Percentiles rank a stretch among this genome's conserved stretches.
phyloP scores from a whole-genome alignment of 2,329 filamentous ascomycete genomes.

The Cordyceps cateniannulata region DNA sequence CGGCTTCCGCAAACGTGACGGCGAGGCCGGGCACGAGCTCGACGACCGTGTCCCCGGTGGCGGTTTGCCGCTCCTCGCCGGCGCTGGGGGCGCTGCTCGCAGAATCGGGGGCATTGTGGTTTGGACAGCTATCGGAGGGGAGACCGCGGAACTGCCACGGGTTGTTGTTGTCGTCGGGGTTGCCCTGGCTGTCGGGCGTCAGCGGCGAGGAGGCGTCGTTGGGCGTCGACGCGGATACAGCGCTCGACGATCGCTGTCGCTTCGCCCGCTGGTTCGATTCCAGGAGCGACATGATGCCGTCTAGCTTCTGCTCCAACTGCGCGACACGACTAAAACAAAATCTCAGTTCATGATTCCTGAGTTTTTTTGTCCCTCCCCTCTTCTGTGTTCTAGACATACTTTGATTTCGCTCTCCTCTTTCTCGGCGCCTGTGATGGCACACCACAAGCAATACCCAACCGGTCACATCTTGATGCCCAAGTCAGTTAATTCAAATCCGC shows the following conservation, averaged over 20 bases:
- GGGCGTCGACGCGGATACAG: background rate
- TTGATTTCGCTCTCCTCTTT: conserved; percentile 21
- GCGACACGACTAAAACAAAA: conserved; percentile 25
- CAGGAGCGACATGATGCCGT: conserved; percentile 24
- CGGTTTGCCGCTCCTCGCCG: background rate
- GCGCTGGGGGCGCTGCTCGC: background rate
- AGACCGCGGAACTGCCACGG: background rate
- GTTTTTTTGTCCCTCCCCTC: background rate
- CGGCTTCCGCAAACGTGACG: conserved; percentile 24
- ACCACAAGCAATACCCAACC: conserved; percentile 19
- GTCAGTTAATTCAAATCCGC: background rate
- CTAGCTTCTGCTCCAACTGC: conserved; percentile 24
- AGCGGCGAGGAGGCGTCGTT: conserved; percentile 15
- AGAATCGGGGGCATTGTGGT: too few relatives aligned
- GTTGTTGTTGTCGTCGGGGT: background rate
- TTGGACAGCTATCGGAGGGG: background rate
- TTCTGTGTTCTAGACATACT: conserved; percentile 16
- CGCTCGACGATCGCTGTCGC: background rate
- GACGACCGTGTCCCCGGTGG: background rate
- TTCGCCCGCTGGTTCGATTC: conserved; percentile 1
- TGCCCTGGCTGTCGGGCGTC: conserved; percentile 2
- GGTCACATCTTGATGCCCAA: conserved; percentile 18
- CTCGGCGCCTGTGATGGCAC: conserved; percentile 20
- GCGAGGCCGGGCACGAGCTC: conserved; percentile 22
- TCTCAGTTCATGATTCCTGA: too few relatives aligned